phyloP scores from a whole-genome alignment of 306 rosid species.

The Cucurbita ficifolia region DNA sequence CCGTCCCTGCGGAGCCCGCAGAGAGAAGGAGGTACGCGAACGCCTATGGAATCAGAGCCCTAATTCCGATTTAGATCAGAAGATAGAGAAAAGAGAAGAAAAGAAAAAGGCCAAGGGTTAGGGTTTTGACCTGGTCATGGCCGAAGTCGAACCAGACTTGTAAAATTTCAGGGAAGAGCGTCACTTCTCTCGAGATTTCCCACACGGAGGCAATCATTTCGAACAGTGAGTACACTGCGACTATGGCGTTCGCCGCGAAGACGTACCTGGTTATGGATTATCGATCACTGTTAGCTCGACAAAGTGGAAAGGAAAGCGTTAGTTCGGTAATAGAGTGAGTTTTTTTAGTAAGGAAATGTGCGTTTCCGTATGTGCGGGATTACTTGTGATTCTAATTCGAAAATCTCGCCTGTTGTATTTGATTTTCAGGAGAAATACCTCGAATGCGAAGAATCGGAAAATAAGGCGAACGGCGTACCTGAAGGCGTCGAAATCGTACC shows the following conservation, averaged over 20 bases:
- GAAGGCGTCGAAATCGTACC: slow-evolving; percentile 88
- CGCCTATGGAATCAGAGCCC: slow-evolving; percentile 37
- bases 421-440: too few relatives aligned
- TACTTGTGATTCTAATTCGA: too few relatives aligned
- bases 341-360: too few relatives aligned
- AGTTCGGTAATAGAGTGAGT: too few relatives aligned
- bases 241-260: slow-evolving; percentile 76
- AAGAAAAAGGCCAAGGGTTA: neutral
- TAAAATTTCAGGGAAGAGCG: slow-evolving; percentile 66
- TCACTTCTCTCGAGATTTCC: slow-evolving; percentile 77
- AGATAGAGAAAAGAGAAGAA: neutral
- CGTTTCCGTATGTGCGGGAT: too few relatives aligned
- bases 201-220: slow-evolving; percentile 82
- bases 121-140: slow-evolving; percentile 77
- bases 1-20: slow-evolving; percentile 90
- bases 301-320: too few relatives aligned
- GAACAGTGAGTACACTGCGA: slow-evolving; percentile 60
- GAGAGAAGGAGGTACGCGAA: slow-evolving; percentile 71
- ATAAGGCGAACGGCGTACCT: slow-evolving; percentile 23
- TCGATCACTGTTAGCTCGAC: too few relatives aligned
- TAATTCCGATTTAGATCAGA: neutral
- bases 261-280: slow-evolving; percentile 61
- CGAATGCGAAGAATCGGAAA: too few relatives aligned
- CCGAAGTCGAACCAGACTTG: slow-evolving; percentile 99
- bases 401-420: too few relatives aligned